phyloP scores from a whole-genome alignment of 306 rosid genomes.

The Rosa rugosa region DNA sequence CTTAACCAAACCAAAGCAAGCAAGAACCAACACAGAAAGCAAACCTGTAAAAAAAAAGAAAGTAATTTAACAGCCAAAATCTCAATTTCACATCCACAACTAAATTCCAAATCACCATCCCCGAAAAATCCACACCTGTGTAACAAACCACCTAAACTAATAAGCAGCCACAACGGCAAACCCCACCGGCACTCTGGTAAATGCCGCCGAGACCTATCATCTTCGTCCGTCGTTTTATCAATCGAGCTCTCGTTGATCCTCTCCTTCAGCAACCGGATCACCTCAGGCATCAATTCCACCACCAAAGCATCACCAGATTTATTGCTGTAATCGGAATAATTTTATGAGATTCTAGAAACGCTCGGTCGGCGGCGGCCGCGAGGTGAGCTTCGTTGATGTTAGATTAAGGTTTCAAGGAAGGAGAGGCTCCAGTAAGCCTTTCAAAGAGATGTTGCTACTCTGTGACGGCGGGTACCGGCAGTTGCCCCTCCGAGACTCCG shows the following conservation, averaged over 20 bases:
- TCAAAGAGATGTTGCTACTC: too few relatives aligned
- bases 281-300: conserved; percentile 62
- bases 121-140: conserved; percentile 46
- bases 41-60: too few relatives aligned
- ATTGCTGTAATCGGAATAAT: conserved; percentile 30
- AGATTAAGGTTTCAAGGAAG: too few relatives aligned
- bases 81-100: too few relatives aligned
- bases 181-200: conserved; percentile 68
- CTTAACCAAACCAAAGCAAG: too few relatives aligned
- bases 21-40: too few relatives aligned
- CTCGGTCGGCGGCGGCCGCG: conserved; percentile 41
- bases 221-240: conserved; percentile 53
- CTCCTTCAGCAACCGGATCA: conserved; percentile 59
- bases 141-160: conserved; percentile 83
- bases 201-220: conserved; percentile 70
- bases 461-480: too few relatives aligned
- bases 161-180: conserved; percentile 67
- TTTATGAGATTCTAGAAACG: conserved; percentile 44
- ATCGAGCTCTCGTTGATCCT: conserved; percentile 10
- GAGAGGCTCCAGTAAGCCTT: too few relatives aligned
- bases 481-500: too few relatives aligned
- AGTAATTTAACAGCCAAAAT: too few relatives aligned
- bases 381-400: conserved; percentile 18
- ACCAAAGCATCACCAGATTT: conserved; percentile 51
- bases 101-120: too few relatives aligned